Base-by-base conservation (phyloP, 371 early-diverging fungal genomes). In the Syncephalastrum monosporum region DNA sequence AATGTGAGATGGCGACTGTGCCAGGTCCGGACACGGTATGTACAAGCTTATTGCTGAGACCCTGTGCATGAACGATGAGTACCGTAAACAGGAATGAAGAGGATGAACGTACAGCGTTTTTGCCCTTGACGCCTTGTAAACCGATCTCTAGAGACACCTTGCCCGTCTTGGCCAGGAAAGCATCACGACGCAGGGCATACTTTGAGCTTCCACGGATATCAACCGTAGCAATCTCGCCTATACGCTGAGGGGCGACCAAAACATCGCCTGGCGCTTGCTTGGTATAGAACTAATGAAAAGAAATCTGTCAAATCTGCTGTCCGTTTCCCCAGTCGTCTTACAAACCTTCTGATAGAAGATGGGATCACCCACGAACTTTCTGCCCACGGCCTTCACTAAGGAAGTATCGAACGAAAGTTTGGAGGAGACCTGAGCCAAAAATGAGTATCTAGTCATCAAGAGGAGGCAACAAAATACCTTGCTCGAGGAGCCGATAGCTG, bases 1-100 rank as follows among this genome's bases (percentile, higher is more conserved):
- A 83, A 47, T 84, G 79, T 6, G 89, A 83, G 38, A 92, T 80
- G 7, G 85, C 91, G 45, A 89, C 57, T 14, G 85, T 78, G 41
- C 92, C 92, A 24, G 82, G 81, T 2, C 91, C 91, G 42, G 71
- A 76, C 13, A 88, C 83, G 7, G 82, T 77, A 60, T 92, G 88
- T 33, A 86, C 73, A 47, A 86, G 65, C 50, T 76, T 71, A 51
- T 85, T 83, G 55, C 75, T 65, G n/a, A 85, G 50, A n/a, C 86
- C 86, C 78, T 86, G 70, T 42, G 73, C 69, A 27, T 73, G 53
- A 24, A 65, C 60, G 16, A 67, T 59, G 62, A 72, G 38, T 46
- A 10, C 19, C 24, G 3, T 24, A 27, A 15, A 19, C 8, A 3
- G n/a, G 41, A n/a, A 14, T 16, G 13, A 10, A 21, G 19, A 38